Base-by-base conservation (phyloP, 2,329 filamentous ascomycete species). In the Pseudogymnoascus sp. region DNA sequence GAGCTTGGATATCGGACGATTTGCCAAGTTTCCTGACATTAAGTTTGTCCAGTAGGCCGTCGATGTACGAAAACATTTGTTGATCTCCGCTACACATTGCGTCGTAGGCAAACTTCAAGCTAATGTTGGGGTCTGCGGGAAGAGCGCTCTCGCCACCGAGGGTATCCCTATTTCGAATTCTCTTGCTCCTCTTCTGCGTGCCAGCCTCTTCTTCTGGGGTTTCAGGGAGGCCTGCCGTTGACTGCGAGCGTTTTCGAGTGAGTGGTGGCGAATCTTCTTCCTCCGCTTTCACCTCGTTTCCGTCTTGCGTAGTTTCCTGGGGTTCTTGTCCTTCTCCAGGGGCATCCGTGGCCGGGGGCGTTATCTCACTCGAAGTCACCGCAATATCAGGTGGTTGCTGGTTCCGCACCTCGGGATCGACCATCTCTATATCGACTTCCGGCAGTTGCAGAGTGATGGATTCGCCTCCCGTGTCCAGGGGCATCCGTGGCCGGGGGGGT, bases 141-240 rank as follows among this genome's bases (percentile, higher is more conserved):
- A 74, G 72, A 59, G 85, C 84, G 37, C 83, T 83, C 3, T 72
- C 75, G 8, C 75, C 72, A 10, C 80, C 70, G 16, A 60, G 77
- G 3, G 79, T 81, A 45, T 87, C 85, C 61, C 86, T 78, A 16
- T 84, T 81, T 52, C 86, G 80, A 31, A 85, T 85, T 59, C 86
- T 78, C 69, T 89, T 89, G 72, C 85, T 88, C 63, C 85, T 78
- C 69, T 87, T 88, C 61, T 83, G 81, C 10, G 82, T 78, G 1
- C 75, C 76, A 23, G 77, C 79, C 35, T 87, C 84, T 60, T 87
- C 84, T 6, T 85, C 83, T 0, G 70, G 76, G 0, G 73, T 77
- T 2, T 87, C 84, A 0, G 77, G 77, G 14, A 88, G 72, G 2
- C 84, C 84, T 4, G 85, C 85, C 31, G 75, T 74, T 10, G 85